These are phyloP conservation scores for Selenicereus undatus DNA, from an alignment of 148 eudicot genomes.

Conservation along the genomic window DNA sequence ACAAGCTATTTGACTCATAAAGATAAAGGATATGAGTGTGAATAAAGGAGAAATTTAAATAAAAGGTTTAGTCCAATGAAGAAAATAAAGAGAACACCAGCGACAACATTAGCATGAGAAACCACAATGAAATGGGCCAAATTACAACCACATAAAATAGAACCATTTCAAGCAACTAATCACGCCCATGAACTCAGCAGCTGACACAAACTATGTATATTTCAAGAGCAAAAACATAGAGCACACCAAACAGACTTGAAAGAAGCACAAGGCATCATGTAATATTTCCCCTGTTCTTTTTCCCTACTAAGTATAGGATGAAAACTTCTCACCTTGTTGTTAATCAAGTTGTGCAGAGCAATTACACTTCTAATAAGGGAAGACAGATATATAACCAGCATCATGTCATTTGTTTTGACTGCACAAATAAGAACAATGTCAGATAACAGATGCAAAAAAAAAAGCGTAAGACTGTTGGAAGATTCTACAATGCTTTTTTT, in stretches of 20 bases:
- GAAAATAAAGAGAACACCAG: too few species aligned
- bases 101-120: too few species aligned
- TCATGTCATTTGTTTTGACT: slow-evolving; percentile 95
- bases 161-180: too few species aligned
- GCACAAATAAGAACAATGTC: slow-evolving; percentile 20
- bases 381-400: slow-evolving; percentile 87
- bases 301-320: neutral
- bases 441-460: slow-evolving; percentile 10
- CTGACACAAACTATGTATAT: neutral
- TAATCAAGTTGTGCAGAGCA: slow-evolving; percentile 91
- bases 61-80: too few species aligned
- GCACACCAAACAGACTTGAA: neutral
- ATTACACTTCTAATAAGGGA: slow-evolving; percentile 85
- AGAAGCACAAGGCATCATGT: too few species aligned
- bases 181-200: too few species aligned
- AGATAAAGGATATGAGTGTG: too few species aligned
- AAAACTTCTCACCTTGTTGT: slow-evolving; percentile 65
- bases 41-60: too few species aligned
- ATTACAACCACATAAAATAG: too few species aligned
- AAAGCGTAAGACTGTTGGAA: neutral
- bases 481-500: neutral
- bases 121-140: too few species aligned
- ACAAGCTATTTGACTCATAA: too few species aligned
- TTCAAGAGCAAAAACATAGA: neutral
- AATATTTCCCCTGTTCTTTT: neutral